Conservation (phyloP, 2,329 filamentous ascomycete species). For the Aspergillus latus region DNA sequence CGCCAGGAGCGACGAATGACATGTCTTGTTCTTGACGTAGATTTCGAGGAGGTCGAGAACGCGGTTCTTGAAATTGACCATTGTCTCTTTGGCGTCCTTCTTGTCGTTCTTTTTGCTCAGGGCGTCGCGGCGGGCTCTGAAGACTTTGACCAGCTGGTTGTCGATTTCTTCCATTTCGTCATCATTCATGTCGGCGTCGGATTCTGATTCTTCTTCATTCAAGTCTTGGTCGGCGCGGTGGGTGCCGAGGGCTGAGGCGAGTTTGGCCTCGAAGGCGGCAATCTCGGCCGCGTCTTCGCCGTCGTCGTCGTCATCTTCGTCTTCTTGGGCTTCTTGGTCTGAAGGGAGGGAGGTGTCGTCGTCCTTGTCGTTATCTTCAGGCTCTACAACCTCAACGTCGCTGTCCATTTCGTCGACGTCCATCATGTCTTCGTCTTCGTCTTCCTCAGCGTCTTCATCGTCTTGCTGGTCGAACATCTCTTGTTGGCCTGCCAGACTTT, state of each 20-base stretch:
- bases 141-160: slow-evolving; percentile 77
- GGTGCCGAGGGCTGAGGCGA: slow-evolving; percentile 75
- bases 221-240: slow-evolving; percentile 58
- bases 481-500: slow-evolving; percentile 79
- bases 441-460: slow-evolving; percentile 52
- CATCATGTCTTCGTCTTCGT: slow-evolving; percentile 29
- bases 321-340: slow-evolving; percentile 42
- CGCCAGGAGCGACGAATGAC: slow-evolving; percentile 66
- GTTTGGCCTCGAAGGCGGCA: slow-evolving; percentile 68
- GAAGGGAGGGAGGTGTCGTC: slow-evolving; percentile 28
- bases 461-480: slow-evolving; percentile 76
- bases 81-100: slow-evolving; percentile 81
- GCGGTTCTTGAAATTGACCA: slow-evolving; percentile 92
- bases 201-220: slow-evolving; percentile 57
- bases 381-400: slow-evolving; percentile 43
- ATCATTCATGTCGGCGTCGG: slow-evolving; percentile 82
- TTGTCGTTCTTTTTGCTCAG: slow-evolving; percentile 76
- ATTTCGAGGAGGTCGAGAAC: slow-evolving; percentile 84
- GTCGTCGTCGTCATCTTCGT: slow-evolving; percentile 31
- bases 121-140: slow-evolving; percentile 71
- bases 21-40: slow-evolving; percentile 78
- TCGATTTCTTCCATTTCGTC: slow-evolving; percentile 93
- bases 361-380: slow-evolving; percentile 35
- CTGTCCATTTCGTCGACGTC: slow-evolving; percentile 36
- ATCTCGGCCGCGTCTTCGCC: slow-evolving; percentile 53